Conservation (phyloP, 805 yeast genomes). For the Saturnispora silvae region DNA sequence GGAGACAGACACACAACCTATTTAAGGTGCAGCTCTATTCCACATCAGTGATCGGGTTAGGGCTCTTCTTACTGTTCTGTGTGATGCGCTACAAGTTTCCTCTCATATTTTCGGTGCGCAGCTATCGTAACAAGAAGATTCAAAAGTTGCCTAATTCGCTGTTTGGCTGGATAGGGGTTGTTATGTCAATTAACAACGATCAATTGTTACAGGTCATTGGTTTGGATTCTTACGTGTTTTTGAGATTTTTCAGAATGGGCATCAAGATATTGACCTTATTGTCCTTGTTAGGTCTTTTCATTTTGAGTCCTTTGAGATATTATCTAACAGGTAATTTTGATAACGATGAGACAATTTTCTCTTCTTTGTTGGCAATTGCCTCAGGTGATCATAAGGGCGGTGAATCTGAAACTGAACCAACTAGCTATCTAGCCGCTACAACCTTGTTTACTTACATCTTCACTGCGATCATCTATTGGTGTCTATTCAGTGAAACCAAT, state of each 20-base stretch:
- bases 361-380: background rate
- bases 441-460: constrained; percentile 47
- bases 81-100: constrained; percentile 44
- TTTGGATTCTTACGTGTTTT: constrained; percentile 45
- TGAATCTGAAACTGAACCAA: constrained; percentile 19
- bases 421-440: constrained; percentile 37
- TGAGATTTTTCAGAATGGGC: constrained; percentile 49
- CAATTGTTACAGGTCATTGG: constrained; percentile 49
- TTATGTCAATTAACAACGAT: constrained; percentile 36
- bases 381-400: constrained; percentile 1
- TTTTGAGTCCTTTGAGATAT: constrained; percentile 45
- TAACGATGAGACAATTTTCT: constrained; percentile 15
- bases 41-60: constrained; percentile 36
- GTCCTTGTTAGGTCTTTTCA: constrained; percentile 35
- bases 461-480: constrained; percentile 36
- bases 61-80: constrained; percentile 40
- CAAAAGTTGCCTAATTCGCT: constrained; percentile 36
- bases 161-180: constrained; percentile 44
- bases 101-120: constrained; percentile 44
- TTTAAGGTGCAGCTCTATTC: constrained; percentile 44
- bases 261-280: constrained; percentile 35
- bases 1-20: constrained; percentile 39
- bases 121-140: constrained; percentile 35
- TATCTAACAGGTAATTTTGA: constrained; percentile 40
- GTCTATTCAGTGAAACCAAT: constrained; percentile 36